Evolutionary conservation across 2,329 filamentous ascomycete genomes (phyloP), one percentile per base, ranked within the genome.

Genomic region (Coccinonectria pachysandricola): DNA sequence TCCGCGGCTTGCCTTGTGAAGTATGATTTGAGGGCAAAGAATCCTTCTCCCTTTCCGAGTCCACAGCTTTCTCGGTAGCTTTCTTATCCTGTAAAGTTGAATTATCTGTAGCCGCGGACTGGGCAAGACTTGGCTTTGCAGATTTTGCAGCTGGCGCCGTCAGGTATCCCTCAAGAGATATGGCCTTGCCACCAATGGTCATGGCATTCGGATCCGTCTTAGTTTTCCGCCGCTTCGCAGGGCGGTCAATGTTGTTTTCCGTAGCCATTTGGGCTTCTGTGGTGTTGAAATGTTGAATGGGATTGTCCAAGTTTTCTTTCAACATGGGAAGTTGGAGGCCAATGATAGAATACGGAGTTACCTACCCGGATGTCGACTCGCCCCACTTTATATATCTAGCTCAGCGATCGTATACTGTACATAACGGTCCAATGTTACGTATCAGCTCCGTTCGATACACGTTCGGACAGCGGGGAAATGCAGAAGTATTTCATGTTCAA

Each of bases 161-260:
- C 15, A 71, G 50, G 34, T 69, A 71, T 6, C 62, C 65, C 13
- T 62, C 59, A 1, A 71, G 40, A 0, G 62, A 66, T 13, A 71
- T 63, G 8, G 50, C 44, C 29, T 64, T 71, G 15, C 60, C 53
- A 9, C 64, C 64, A 17, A 71, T 56, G 13, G 50, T 62, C 29
- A 71, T 37, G 5, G 60, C 45, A 24, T 61, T 52, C 2, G 44
- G 36, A 27, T 36, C 45, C 12, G 48, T 42, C 26, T 35, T 34
- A 6, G 41, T 49, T 36, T 57, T 62, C 10, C 53, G 51, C 36
- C 50, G 59, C 37, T 62, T 64, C 9, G 51, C 30, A 4, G 52
- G 47, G 20, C 40, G 48, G 12, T 34, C 32, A 22, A 42, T 26
- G 19, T 39, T 32, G 20, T 41, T 40, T 32, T 44, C 33, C 21